A percentile compares a stretch with the other conserved stretches of the same genome.
Conservation (phyloP, 2,329 filamentous ascomycete genomes). For the Xylariaceae sp. region DNA sequence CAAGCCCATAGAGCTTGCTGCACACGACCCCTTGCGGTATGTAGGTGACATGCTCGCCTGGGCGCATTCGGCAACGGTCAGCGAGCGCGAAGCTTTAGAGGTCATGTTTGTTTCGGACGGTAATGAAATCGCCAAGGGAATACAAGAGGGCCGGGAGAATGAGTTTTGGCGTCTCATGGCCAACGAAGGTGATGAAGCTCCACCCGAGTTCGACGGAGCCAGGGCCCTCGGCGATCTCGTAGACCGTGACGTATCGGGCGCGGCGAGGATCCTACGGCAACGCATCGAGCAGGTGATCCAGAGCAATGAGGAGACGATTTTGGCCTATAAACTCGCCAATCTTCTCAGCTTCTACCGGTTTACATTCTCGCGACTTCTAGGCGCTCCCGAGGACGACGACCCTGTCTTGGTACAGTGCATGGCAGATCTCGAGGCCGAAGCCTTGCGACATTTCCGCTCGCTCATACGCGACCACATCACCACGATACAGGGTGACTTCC, state of each 20-base stretch:
- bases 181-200: conserved; percentile 49
- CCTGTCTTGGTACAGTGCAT: conserved; percentile 71
- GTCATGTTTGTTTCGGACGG: conserved; percentile 88
- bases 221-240: conserved; percentile 83
- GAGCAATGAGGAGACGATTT: conserved; percentile 83
- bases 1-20: conserved; percentile 91
- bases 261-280: conserved; percentile 80
- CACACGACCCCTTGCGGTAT: conserved; percentile 88
- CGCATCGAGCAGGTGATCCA: conserved; percentile 89
- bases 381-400: conserved; percentile 40
- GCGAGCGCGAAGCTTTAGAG: conserved; percentile 88
- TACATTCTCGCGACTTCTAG: conserved; percentile 80
- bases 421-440: conserved; percentile 67
- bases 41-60: conserved; percentile 97
- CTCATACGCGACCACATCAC: conserved; percentile 79
- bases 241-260: conserved; percentile 78
- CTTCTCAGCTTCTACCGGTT: conserved; percentile 83
- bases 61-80: conserved; percentile 91
- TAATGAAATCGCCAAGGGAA: conserved; percentile 79
- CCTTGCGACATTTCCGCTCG: conserved; percentile 77
- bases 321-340: conserved; percentile 87
- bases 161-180: conserved; percentile 75
- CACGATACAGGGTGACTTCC: conserved; percentile 68
- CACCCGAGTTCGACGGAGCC: conserved; percentile 69
- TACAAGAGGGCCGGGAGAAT: conserved; percentile 75